A percentile compares a stretch with the other conserved stretches of the same genome.
phyloP scores from a whole-genome alignment of 371 early-diverging fungal genomes.

The Catenaria anguillulae region DNA sequence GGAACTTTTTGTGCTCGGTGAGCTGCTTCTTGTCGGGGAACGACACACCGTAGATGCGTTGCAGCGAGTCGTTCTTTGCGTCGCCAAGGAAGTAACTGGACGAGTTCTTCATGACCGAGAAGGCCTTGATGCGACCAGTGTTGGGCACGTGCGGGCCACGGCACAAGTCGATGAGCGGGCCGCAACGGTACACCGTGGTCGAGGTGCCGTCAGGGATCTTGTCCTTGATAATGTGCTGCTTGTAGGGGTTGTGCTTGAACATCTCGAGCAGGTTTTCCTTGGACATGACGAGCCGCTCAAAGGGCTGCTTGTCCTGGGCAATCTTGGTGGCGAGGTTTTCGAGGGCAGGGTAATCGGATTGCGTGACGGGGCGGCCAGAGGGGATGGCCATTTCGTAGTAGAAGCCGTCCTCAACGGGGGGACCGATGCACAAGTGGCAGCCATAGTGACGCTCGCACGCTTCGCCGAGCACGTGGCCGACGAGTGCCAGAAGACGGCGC shows the following conservation, averaged over 20 bases:
- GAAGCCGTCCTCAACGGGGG: constrained; percentile 97
- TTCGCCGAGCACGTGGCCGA: constrained; percentile 99
- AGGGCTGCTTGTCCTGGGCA: constrained; percentile 91
- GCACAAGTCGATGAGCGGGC: constrained; percentile 97
- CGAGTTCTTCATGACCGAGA: constrained; percentile 91
- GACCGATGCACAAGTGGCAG: constrained; percentile 94
- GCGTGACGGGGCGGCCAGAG: constrained; percentile 54
- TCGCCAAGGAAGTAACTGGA: constrained; percentile 98
- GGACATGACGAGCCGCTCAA: constrained; percentile 73
- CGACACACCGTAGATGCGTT: constrained; percentile 97
- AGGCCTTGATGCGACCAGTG: constrained; percentile 89
- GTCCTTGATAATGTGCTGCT: constrained; percentile 78
- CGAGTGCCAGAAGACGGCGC: constrained; percentile 97
- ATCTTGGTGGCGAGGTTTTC: constrained; percentile 72
- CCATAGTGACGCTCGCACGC: constrained; percentile 94
- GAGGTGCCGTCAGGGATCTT: constrained; percentile 90
- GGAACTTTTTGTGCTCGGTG: constrained; percentile 82
- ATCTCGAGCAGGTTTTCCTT: constrained; percentile 91
- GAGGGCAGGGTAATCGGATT: constrained; percentile 69
- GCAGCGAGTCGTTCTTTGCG: constrained; percentile 89
- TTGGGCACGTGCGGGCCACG: constrained; percentile 95
- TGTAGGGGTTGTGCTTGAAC: constrained; percentile 97
- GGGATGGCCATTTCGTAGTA: constrained; percentile 94
- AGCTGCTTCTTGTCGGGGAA: constrained; percentile 96
- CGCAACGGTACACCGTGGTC: constrained; percentile 96